Conservation (phyloP, 2,329 filamentous ascomycete genomes). For the Alternaria sp. region DNA sequence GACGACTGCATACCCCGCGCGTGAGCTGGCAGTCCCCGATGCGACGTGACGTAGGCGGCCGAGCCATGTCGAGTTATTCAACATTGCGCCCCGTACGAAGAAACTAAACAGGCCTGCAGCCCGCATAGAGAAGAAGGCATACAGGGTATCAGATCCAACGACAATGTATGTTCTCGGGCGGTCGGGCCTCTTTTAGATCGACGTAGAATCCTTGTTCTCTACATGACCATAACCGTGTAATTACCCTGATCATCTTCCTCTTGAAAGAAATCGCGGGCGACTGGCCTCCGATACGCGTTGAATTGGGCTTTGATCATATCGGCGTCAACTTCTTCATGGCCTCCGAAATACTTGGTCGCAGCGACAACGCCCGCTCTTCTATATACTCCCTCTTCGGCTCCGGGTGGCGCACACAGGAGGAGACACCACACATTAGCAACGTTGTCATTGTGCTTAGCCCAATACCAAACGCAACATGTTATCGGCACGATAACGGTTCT, state of each 20-base stretch:
- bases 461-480: background rate
- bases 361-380: background rate
- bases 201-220: too few species aligned
- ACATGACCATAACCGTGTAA: background rate
- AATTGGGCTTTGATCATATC: background rate
- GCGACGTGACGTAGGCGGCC: background rate
- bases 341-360: too few species aligned
- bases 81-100: too few species aligned
- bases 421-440: background rate
- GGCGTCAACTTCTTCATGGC: too few species aligned
- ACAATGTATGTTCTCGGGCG: too few species aligned
- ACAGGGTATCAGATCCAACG: too few species aligned
- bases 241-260: background rate
- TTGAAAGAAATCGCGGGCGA: background rate
- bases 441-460: too few species aligned
- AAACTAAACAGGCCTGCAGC: too few species aligned
- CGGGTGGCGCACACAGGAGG: accelerated
- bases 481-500: background rate
- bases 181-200: too few species aligned
- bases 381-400: background rate
- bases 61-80: background rate
- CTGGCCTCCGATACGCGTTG: background rate
- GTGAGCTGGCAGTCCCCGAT: background rate
- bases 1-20: background rate
- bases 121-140: too few species aligned